Evolutionary conservation across 1,139 yeast genomes (phyloP).

Genomic region (Candida sp.): DNA sequence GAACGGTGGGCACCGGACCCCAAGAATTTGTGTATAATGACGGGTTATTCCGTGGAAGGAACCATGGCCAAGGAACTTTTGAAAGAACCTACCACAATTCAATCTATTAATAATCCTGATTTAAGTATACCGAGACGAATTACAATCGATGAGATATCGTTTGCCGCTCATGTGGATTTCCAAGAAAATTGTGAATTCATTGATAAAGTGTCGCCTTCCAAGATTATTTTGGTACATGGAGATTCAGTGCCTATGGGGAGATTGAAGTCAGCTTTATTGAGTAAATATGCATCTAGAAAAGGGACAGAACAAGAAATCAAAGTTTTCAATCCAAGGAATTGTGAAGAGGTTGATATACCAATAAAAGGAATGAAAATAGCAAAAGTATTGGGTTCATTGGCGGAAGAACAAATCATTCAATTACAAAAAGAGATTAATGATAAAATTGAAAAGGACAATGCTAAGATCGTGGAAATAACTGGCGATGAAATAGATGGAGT

Average conservation of each 20-base stretch:
- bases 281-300: slow-evolving; percentile 78
- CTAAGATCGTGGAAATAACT: slow-evolving; percentile 15
- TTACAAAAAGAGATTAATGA: slow-evolving; percentile 30
- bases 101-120: slow-evolving; percentile 77
- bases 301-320: slow-evolving; percentile 91
- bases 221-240: slow-evolving; percentile 93
- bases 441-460: slow-evolving; percentile 12
- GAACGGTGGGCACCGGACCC: slow-evolving; percentile 99
- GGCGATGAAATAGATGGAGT: slow-evolving; percentile 10
- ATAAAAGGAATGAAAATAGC: slow-evolving; percentile 87
- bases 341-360: slow-evolving; percentile 72
- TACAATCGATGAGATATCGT: slow-evolving; percentile 90
- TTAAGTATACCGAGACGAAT: slow-evolving; percentile 82
- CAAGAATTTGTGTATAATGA: slow-evolving; percentile 78
- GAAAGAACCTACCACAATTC: slow-evolving; percentile 86
- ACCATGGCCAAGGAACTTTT: slow-evolving; percentile 92
- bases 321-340: slow-evolving; percentile 89
- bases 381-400: slow-evolving; percentile 77
- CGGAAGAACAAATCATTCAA: slow-evolving; percentile 44
- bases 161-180: slow-evolving; percentile 98
- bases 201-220: slow-evolving; percentile 79
- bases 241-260: slow-evolving; percentile 98
- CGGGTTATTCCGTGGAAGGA: slow-evolving; percentile 98
- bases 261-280: slow-evolving; percentile 83
- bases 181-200: slow-evolving; percentile 91